Evolutionary conservation across 2,329 filamentous ascomycete species (phyloP), one percentile per base, ranked within the genome.

Genomic region (Pleoardoris graminearum): DNA sequence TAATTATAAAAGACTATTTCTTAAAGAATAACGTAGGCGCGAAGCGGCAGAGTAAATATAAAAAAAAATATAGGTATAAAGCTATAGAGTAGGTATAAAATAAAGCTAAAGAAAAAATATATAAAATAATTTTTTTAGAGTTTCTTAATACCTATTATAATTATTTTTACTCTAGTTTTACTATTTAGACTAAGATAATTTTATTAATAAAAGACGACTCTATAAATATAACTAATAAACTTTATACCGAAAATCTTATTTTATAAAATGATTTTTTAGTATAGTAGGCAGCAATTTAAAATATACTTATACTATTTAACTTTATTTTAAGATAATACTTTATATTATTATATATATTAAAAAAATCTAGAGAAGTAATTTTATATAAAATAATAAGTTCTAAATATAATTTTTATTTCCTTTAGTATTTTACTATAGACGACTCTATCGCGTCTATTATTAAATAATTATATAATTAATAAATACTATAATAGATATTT

Each of bases 191-290:
- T n/a, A 36, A 60, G 52, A 19, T 39, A 27, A 58, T 52, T 11
- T 42, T 55, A 17, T 58, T 46, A 21, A 63, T 55, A 43, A 57
- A 33, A 48, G 60, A 59, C 37, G 38, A 57, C 50, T 55, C 60
- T 39, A 48, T 53, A 14, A 65, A 65, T 50, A 57, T 59, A 27
- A 52, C 48, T 19, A 60, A 62, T 38, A 63, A 63, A 43, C 55
- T 61, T 48, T 48, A 52, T 46, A 58, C 58, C 7, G 47, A 63
- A 29, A 46, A 23, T 4, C 23, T 65, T 8, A 1, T 33, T 38
- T 2, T 14, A 39, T 65, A 45, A 56, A 45, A 56, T 19, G 51
- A 60, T 37, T 62, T 62, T 38, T 44, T 41, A 51, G 50, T 22
- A 50, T 47, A 54, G 14, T 60, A 62, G 50, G 56, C 45, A 42